Base-by-base conservation (phyloP, 768 basidiomycete genomes). In the Candolleomyces aberdarensis region DNA sequence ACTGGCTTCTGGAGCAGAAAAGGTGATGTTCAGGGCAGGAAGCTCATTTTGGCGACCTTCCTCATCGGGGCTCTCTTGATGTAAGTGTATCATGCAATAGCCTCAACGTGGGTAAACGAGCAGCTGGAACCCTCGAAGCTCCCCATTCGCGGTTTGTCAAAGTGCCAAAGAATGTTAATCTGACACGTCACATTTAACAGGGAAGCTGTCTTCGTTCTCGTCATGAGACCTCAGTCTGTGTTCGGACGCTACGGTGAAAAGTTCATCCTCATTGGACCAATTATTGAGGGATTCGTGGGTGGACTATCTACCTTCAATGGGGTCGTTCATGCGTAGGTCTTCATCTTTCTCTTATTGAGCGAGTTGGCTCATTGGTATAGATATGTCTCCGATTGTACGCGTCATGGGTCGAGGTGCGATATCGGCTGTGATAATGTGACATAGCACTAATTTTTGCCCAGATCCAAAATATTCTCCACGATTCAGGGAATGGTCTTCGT, bases 1-100 rank as follows among this genome's bases (percentile, higher is more conserved):
- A 92, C 92, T 0, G 92, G 90, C 0, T 91, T 88, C 76, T 97
- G 94, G 94, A 91, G 91, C 56, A 82, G 85, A 53, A 83, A 87
- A 46, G 88, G 91, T 10, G 94, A 96, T 70, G 74, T 79, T 9
- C 75, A 86, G 63, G 94, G 94, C 10, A 82, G 94, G 40, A 94
- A 88, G 52, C 82, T 81, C 26, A 83, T 96, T 48, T 83, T 96
- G 59, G 82, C 83, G 2, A 71, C 85, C 15, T 82, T 88, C 41
- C 78, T 89, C 6, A 62, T 86, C 19, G 93, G 94, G 15, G 79
- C 94, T 1, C 78, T 92, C 57, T 72, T 84, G 64, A 90, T 88
- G 94, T 92, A 67, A 59, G 85, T 76, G 39, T 58, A 46, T 43
- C 36, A 56, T 41, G 29, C 51, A 41, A 47, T 29, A 31, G 46